Conservation (phyloP, 352 stramenopile genomes). For the Phytophthora crassamura region DNA sequence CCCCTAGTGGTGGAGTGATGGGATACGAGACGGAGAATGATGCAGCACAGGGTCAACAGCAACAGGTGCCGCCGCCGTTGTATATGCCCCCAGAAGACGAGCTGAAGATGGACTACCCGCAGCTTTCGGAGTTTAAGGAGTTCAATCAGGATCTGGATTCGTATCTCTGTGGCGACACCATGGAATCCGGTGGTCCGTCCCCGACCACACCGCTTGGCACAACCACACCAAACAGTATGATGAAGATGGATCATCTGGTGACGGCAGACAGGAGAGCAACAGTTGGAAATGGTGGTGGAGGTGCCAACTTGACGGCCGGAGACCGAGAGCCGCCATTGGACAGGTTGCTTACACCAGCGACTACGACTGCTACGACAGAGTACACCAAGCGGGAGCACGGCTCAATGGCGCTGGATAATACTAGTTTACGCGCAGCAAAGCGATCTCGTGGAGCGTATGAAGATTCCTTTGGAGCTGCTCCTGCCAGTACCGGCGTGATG, state of each 20-base stretch:
- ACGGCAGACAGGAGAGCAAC: slow-evolving; percentile 22
- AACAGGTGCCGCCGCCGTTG: slow-evolving; percentile 34
- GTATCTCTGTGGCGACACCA: slow-evolving; percentile 64
- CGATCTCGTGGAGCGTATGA: slow-evolving; percentile 25
- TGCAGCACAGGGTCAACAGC: slow-evolving; percentile 20
- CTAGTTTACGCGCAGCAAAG: slow-evolving; percentile 9
- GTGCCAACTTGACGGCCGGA: background rate
- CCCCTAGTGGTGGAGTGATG: slow-evolving; percentile 44
- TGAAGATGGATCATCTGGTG: slow-evolving; percentile 46
- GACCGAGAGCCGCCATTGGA: slow-evolving; percentile 54
- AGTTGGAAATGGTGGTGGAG: background rate
- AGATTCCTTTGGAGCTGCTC: slow-evolving; percentile 15
- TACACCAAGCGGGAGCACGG: slow-evolving; percentile 48
- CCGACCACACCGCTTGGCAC: slow-evolving; percentile 54
- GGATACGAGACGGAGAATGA: slow-evolving; percentile 61
- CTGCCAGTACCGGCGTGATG: slow-evolving; percentile 4
- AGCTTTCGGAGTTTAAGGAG: slow-evolving; percentile 73
- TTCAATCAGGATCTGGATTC: slow-evolving; percentile 81
- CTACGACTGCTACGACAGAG: slow-evolving; percentile 22
- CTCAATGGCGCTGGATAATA: slow-evolving; percentile 6
- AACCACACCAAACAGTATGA: slow-evolving; percentile 17
- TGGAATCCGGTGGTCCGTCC: slow-evolving; percentile 53
- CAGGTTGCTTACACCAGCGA: slow-evolving; percentile 32
- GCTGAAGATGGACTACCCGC: slow-evolving; percentile 76
- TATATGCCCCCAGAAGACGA: slow-evolving; percentile 66